Conservation (phyloP, 2,329 filamentous ascomycete species). For the Gremmenia infestans region DNA sequence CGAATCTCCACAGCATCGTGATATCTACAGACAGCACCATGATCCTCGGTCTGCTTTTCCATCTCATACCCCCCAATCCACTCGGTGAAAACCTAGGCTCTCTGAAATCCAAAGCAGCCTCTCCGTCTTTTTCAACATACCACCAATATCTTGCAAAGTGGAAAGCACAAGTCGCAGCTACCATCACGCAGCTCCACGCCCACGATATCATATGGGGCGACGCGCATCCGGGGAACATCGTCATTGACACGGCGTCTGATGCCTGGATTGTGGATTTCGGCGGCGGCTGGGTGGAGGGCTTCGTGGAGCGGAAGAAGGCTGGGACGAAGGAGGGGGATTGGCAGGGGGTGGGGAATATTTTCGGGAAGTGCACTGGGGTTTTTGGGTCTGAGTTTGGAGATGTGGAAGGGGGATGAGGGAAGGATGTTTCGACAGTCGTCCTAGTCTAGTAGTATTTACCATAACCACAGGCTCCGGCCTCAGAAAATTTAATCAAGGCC, state of each 20-base stretch:
- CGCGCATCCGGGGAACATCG: constrained; percentile 21
- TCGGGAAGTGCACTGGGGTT: neutral
- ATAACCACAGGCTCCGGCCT: no score
- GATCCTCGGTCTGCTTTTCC: constrained; percentile 13
- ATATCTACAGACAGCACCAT: constrained; percentile 9
- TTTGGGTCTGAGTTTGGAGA: no score
- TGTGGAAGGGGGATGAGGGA: no score
- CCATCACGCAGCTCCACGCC: constrained; percentile 13
- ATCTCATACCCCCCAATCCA: constrained; percentile 9
- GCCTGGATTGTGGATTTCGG: constrained; percentile 26
- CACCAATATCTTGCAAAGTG: neutral
- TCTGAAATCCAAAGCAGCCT: neutral
- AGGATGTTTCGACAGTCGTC: no score
- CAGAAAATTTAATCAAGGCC: no score
- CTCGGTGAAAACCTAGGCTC: constrained; percentile 7
- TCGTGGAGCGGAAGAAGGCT: constrained; percentile 15
- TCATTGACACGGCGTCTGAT: constrained; percentile 18
- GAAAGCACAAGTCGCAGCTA: neutral
- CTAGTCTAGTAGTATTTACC: no score
- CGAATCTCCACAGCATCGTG: constrained; percentile 10
- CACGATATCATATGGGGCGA: constrained; percentile 23
- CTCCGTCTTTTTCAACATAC: no score
- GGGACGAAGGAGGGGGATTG: constrained; percentile 23
- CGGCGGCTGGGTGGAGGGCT: constrained; percentile 20
- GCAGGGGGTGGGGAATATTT: constrained; percentile 12